These are phyloP conservation scores for Ormosia emarginata DNA, from an alignment of 306 rosid species.

Conservation along the genomic window DNA sequence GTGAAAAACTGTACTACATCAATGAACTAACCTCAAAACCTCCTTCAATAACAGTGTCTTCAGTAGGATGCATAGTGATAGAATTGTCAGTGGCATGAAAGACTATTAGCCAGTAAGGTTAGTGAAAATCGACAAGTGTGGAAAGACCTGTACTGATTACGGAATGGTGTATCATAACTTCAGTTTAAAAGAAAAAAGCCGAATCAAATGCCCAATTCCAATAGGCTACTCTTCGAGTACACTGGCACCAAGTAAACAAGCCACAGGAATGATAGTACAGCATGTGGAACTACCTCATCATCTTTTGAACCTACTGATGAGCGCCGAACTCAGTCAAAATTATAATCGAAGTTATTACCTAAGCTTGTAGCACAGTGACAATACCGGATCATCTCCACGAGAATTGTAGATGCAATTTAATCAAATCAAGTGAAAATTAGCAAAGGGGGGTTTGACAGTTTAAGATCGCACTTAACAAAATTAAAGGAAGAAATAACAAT, in stretches of 20 bases:
- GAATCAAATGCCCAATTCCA: conserved; percentile 31
- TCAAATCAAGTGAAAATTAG: too few species aligned
- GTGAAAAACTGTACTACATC: conserved; percentile 31
- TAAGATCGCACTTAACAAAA: too few species aligned
- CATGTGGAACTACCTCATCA: conserved; percentile 22
- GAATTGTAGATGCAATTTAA: too few species aligned
- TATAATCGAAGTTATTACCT: too few species aligned
- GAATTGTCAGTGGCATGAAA: conserved; percentile 9
- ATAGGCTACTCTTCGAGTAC: conserved; percentile 27
- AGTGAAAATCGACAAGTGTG: conserved; percentile 22
- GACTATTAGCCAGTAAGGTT: conserved; percentile 31
- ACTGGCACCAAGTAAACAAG: conserved; percentile 23
- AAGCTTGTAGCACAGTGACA: too few species aligned
- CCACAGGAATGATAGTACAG: conserved; percentile 23
- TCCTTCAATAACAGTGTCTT: conserved; percentile 30
- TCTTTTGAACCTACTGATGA: conserved; percentile 16
- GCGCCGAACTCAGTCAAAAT: too few species aligned
- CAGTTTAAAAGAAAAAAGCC: background rate
- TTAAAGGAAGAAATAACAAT: too few species aligned
- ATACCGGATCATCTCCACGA: too few species aligned
- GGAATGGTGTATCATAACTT: conserved; percentile 30
- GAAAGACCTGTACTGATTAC: conserved; percentile 18
- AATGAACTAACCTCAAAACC: conserved; percentile 29
- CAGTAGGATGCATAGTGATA: conserved; percentile 5
- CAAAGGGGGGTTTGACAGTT: too few species aligned